Evolutionary conservation across 257 asterid genomes (phyloP), one percentile per base, ranked within the genome.

Genomic region (Cynanchum wilfordii): DNA sequence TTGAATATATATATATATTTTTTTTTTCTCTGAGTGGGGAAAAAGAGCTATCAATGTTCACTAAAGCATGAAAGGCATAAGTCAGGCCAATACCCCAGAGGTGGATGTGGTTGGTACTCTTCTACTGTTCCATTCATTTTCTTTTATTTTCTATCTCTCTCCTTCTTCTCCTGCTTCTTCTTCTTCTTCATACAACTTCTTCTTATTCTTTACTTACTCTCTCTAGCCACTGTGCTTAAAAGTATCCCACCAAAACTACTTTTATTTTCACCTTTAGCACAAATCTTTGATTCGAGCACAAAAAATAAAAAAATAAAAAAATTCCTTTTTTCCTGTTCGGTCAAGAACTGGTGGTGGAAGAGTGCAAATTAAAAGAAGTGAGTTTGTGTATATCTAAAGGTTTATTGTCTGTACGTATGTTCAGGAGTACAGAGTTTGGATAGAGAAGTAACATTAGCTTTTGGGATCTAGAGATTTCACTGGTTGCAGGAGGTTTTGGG

Each of bases 81-180:
- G 69, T 70, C 73, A 77, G 47, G 55, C 73, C 54, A 72, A 77
- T 3, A 33, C 38, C 38, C 33, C 1, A 30, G 33, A 30, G 33
- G 33, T 30, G 33, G 38, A 24, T 62, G 44, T 38, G 33, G 45
- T n/a, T 22, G 16, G 54, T 49, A 49, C 20, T 49, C 13, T 16
- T 69, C 82, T 71, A 76, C 87, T 80, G 82, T 86, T 86, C 75
- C 84, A 84, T 86, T 85, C 84, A 73, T 82, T 77, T 74, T 63
- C 71, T n/a, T 52, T 71, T 69, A 33, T 33, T 33, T 42, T 7
- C 44, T 38, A 38, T 7, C 44, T 38, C 54, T 49, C n/a, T n/a
- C n/a, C n/a, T n/a, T n/a, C n/a, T n/a, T n/a, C n/a, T n/a, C n/a
- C n/a, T n/a, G n/a, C n/a, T n/a, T n/a, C n/a, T n/a, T n/a, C n/a